A percentile compares a stretch with the other conserved stretches of the same genome.
Evolutionary conservation across 2,329 filamentous ascomycete genomes (phyloP).

Genomic region (Nakataea oryzae): DNA sequence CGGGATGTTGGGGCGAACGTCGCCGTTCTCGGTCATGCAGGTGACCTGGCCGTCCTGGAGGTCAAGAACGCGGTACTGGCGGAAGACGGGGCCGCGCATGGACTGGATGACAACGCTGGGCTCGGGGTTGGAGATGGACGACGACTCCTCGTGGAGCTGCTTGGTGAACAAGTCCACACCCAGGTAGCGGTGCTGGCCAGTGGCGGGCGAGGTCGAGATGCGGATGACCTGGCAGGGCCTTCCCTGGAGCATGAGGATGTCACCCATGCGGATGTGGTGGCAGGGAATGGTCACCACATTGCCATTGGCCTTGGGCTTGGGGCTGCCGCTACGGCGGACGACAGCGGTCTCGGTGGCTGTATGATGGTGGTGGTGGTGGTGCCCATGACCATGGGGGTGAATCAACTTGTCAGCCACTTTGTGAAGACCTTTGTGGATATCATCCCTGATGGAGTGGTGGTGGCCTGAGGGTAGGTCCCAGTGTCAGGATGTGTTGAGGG

Average conservation of each 20-base stretch:
- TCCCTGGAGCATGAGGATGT: constrained; percentile 97
- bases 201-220: constrained; percentile 95
- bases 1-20: constrained; percentile 91
- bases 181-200: constrained; percentile 98
- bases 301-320: constrained; percentile 19
- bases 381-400: constrained; percentile 36
- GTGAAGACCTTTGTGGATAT: constrained; percentile 25
- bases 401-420: constrained; percentile 46
- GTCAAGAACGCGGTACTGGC: constrained; percentile 99
- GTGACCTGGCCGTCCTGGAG: constrained; percentile 76
- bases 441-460: constrained; percentile 48
- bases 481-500: constrained; percentile 8
- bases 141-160: constrained; percentile 97
- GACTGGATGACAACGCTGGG: constrained; percentile 97
- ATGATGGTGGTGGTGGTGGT: constrained; percentile 34
- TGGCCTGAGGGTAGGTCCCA: constrained; percentile 29
- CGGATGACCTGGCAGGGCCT: constrained; percentile 99
- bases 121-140: constrained; percentile 92
- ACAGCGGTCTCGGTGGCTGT: constrained; percentile 29
- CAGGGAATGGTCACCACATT: constrained; percentile 97
- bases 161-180: constrained; percentile 99
- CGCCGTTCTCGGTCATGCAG: constrained; percentile 97
- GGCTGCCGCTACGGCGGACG: constrained; percentile 19
- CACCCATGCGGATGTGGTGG: constrained; percentile 98
- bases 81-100: constrained; percentile 98